These are phyloP conservation scores for Penicillium mononematosum DNA, from an alignment of 495 filamentous ascomycete genomes.

Conservation along the genomic window DNA sequence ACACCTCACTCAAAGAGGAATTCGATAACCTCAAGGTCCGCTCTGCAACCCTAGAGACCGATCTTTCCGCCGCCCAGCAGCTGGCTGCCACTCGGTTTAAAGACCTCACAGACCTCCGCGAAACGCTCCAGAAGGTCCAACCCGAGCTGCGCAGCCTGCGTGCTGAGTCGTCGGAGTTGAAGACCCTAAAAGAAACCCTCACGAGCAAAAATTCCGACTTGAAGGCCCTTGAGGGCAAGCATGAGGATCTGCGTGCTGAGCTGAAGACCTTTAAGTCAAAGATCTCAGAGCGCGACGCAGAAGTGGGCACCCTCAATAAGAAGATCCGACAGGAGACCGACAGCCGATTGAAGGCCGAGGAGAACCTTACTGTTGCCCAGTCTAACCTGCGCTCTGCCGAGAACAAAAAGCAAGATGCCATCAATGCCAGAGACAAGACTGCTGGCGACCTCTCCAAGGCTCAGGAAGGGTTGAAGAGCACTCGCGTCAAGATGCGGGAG, in stretches of 20 bases:
- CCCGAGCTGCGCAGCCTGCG: constrained; percentile 77
- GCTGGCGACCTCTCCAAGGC: constrained; percentile 64
- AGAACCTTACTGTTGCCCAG: constrained; percentile 64
- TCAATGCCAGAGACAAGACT: constrained; percentile 66
- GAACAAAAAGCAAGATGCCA: constrained; percentile 71
- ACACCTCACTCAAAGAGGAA: constrained; percentile 62
- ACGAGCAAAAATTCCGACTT: constrained; percentile 65
- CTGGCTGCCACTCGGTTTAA: constrained; percentile 84
- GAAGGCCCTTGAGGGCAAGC: constrained; percentile 69
- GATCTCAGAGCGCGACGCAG: constrained; percentile 67
- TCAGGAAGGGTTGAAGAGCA: constrained; percentile 64
- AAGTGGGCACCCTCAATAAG: constrained; percentile 73
- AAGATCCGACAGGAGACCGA: constrained; percentile 73
- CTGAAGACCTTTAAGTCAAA: constrained; percentile 65
- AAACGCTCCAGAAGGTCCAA: constrained; percentile 78
- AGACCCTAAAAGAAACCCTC: constrained; percentile 68
- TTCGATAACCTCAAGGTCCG: constrained; percentile 73
- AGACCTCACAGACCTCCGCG: constrained; percentile 74
- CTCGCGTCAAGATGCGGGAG: constrained; percentile 62
- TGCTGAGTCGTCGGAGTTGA: constrained; percentile 71
- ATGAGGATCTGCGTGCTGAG: constrained; percentile 77
- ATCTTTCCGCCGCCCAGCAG: constrained; percentile 82
- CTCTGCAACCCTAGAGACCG: constrained; percentile 68
- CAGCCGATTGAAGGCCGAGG: constrained; percentile 70
- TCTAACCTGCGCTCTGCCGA: constrained; percentile 75